Percentiles rank a stretch among this genome's conserved stretches.
These are phyloP conservation scores for Pyrenochaeta sp. DNA, from an alignment of 2,329 filamentous ascomycete genomes.

Conservation along the genomic window DNA sequence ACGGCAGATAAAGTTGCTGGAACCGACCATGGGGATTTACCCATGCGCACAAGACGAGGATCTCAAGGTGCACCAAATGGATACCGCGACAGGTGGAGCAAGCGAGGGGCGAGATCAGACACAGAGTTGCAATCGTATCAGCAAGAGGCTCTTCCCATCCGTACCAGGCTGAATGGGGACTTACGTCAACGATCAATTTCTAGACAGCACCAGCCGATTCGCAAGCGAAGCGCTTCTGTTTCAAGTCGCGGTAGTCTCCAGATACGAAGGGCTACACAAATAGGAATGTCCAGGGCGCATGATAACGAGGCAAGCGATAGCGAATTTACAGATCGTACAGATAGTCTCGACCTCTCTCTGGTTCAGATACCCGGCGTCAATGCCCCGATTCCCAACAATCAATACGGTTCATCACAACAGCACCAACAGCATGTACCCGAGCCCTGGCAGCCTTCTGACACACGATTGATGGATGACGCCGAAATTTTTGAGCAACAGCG, in stretches of 20 bases:
- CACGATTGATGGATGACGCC: constrained; percentile 61
- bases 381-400: constrained; percentile 39
- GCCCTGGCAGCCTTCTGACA: constrained; percentile 59
- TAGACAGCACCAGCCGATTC: constrained; percentile 25
- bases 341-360: constrained; percentile 37
- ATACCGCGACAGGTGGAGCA: constrained; percentile 7
- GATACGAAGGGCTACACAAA: constrained; percentile 33
- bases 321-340: constrained; percentile 41
- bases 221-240: constrained; percentile 40
- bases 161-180: constrained; percentile 33
- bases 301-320: constrained; percentile 38
- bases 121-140: constrained; percentile 33
- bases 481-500: constrained; percentile 51
- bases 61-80: constrained; percentile 20
- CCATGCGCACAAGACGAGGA: constrained; percentile 26
- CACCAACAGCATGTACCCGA: constrained; percentile 41
- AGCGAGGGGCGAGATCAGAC: constrained; percentile 36
- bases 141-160: constrained; percentile 34
- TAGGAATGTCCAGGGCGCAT: constrained; percentile 14
- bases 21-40: constrained; percentile 35
- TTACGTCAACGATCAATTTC: constrained; percentile 26
- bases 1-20: constrained; percentile 61
- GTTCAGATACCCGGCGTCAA: constrained; percentile 48
- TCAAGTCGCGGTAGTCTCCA: constrained; percentile 48
- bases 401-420: constrained; percentile 15